Base-by-base conservation (phyloP, 129 eudicot species). In the Artemisia argyi region DNA sequence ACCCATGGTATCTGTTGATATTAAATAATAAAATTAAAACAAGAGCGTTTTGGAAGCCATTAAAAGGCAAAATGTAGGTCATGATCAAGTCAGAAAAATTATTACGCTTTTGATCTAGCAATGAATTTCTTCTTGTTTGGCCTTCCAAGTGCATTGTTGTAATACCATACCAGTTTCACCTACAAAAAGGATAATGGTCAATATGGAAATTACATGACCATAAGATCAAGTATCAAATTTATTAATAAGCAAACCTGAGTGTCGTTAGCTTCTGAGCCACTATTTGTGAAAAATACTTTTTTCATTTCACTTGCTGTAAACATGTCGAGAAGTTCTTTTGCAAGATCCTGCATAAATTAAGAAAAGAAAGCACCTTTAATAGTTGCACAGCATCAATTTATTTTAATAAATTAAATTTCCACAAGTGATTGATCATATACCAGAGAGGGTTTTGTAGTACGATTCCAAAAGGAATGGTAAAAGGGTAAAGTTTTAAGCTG, bases 81-180 rank as follows among this genome's bases (percentile, higher is more conserved):
- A 63, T 9, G 17, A 61, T 55, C 5, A 75, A 22, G 12, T 59
- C 64, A 49, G 61, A 28, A 67, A 75, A 10, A 15, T 42, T 19
- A 56, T 85, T 87, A 92, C 98, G 98, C 67, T 87, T 92, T 92
- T 51, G 78, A 17, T 60, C 98, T 86, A 68, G 98, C 96, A 62
- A 92, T 92, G 69, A 92, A 85, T 67, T 92, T 92, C 83, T 92
- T 92, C 81, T 92, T 92, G 70, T 87, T 72, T 28, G 96, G 98
- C 83, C 96, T 89, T 70, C 96, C 96, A 64, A 87, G 95, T 48
- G 98, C 98, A 63, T 92, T 92, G 82, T 92, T 89, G 78, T 92
- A 92, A 80, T 92, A 92, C 98, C 98, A 92, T 30, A 89, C 98
- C 65, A 92, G 81, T 85, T 92, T 92, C 84, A 92, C 98, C 98